These are phyloP conservation scores for Podila horticola DNA, from an alignment of 192 early-diverging fungal genomes.

Conservation along the genomic window DNA sequence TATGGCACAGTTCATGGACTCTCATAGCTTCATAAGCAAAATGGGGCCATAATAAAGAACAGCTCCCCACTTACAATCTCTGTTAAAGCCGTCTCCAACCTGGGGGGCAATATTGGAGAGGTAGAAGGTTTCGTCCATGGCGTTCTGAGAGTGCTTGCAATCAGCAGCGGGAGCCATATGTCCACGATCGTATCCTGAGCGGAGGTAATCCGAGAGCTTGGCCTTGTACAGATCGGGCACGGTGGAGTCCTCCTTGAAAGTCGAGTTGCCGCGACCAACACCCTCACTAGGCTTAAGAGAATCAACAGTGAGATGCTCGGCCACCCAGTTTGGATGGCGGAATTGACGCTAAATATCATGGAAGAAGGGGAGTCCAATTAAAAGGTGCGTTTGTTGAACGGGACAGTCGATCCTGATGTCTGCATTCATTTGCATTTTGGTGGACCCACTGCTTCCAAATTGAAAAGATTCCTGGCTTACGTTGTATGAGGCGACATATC, in stretches of 20 bases:
- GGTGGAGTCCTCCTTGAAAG: constrained; percentile 80
- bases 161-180: constrained; percentile 95
- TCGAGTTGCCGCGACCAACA: constrained; percentile 73
- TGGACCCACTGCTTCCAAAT: too few species aligned
- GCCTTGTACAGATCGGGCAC: constrained; percentile 84
- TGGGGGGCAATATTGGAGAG: constrained; percentile 85
- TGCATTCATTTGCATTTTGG: too few species aligned
- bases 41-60: background rate
- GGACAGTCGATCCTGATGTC: too few species aligned
- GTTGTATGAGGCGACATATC: constrained; percentile 84
- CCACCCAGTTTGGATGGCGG: constrained; percentile 60
- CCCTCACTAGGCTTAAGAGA: constrained; percentile 66
- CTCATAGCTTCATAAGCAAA: background rate
- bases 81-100: constrained; percentile 89
- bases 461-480: constrained; percentile 8
- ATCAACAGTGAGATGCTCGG: constrained; percentile 73
- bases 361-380: background rate
- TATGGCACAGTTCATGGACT: too few species aligned
- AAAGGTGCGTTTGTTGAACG: background rate
- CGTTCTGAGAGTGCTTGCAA: constrained; percentile 72
- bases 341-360: constrained; percentile 35
- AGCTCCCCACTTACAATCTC: constrained; percentile 69
- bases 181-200: constrained; percentile 89
- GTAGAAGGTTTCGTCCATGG: constrained; percentile 90
- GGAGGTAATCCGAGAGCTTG: constrained; percentile 80